Evolutionary conservation across 225 moss, liverwort and hornwort genomes (phyloP).

Genomic region (Physcomitrium patens): DNA sequence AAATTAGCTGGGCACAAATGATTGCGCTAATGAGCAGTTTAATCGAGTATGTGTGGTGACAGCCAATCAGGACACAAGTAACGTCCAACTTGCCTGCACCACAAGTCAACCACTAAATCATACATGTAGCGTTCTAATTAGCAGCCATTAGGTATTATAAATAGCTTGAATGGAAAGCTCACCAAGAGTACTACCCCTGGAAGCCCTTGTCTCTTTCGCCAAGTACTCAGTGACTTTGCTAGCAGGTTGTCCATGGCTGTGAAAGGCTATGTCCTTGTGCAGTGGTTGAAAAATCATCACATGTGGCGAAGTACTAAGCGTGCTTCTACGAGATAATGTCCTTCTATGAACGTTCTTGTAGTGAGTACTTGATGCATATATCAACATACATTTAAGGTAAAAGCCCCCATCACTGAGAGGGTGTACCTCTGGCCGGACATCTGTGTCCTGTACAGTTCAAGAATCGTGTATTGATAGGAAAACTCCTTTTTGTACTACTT

Average conservation of each 20-base stretch:
- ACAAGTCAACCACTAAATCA: constrained; percentile 1
- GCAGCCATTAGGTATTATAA: not conserved
- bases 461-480: not conserved
- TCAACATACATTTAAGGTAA: constrained; percentile 5
- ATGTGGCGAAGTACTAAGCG: constrained; percentile 17
- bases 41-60: not conserved
- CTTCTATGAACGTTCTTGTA: not conserved
- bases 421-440: constrained; percentile 3
- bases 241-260: constrained; percentile 3
- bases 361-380: not conserved
- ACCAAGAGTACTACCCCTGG: not conserved
- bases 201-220: too few relatives aligned
- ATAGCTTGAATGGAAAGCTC: not conserved
- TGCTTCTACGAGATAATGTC: not conserved
- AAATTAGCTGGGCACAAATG: not conserved
- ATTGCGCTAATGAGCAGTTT: not conserved
- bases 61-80: too few relatives aligned
- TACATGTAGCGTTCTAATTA: not conserved
- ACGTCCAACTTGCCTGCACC: not conserved
- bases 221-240: not conserved
- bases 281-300: constrained; percentile 7
- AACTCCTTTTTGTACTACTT: not conserved
- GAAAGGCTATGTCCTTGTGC: not conserved
- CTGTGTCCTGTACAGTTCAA: not conserved
- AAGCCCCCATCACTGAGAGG: not conserved